phyloP scores from a whole-genome alignment of 176 grass and related monocot species.

The Echinochloa phyllopogon region DNA sequence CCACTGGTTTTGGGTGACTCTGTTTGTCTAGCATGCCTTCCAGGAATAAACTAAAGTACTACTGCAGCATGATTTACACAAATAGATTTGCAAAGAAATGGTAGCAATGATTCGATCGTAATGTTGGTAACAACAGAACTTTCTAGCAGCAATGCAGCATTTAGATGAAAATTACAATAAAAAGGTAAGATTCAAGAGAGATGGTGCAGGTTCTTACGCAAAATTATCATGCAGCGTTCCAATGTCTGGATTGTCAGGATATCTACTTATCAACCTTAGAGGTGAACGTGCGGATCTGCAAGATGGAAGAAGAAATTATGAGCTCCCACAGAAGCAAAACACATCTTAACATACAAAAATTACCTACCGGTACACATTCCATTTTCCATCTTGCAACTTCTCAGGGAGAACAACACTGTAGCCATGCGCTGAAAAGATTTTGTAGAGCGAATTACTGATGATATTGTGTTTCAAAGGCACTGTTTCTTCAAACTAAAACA shows the following conservation, averaged over 20 bases:
- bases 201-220: conserved; percentile 44
- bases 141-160: conserved; percentile 12
- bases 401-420: conserved; percentile 84
- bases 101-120: background rate
- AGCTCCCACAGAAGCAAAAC: background rate
- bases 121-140: background rate
- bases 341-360: background rate
- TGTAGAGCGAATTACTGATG: background rate
- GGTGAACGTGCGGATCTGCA: conserved; percentile 74
- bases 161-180: background rate
- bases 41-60: background rate
- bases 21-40: background rate
- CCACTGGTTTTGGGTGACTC: conserved; percentile 7
- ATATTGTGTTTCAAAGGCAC: background rate
- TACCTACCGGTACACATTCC: conserved; percentile 85
- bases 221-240: conserved; percentile 87
- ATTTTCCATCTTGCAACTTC: conserved; percentile 77
- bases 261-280: conserved; percentile 58
- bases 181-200: background rate
- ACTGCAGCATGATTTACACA: background rate
- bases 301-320: background rate
- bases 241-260: conserved; percentile 60
- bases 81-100: background rate
- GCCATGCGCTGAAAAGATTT: conserved; percentile 52
- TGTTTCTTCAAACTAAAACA: background rate